These are phyloP conservation scores for Colletotrichum viniferum DNA, from an alignment of 2,329 filamentous ascomycete genomes.

Conservation along the genomic window DNA sequence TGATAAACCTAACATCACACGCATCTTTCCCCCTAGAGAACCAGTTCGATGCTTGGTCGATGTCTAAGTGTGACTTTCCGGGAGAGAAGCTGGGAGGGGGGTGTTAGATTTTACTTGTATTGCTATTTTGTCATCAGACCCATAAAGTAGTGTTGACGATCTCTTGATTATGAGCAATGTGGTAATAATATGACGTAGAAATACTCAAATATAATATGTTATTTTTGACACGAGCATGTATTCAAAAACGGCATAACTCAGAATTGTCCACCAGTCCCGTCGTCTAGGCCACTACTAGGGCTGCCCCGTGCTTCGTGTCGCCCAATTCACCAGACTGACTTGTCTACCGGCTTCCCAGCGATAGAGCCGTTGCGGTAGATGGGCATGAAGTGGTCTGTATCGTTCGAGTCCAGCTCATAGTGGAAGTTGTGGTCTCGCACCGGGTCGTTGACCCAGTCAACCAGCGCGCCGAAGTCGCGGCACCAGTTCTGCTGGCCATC, in stretches of 20 bases:
- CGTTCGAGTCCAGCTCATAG: neutral
- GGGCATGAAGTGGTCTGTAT: neutral
- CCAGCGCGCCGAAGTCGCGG: neutral
- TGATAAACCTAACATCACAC: neutral
- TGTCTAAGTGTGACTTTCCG: neutral
- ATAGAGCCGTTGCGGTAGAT: neutral
- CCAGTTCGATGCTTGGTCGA: neutral
- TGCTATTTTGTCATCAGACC: neutral
- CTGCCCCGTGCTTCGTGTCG: neutral
- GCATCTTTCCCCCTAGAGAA: neutral
- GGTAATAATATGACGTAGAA: no score
- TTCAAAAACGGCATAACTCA: neutral
- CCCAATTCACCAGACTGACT: neutral
- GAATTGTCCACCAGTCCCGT: neutral
- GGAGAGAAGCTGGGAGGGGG: accelerated
- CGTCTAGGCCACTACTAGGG: neutral
- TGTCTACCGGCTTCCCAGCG: neutral
- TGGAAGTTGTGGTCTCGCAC: neutral
- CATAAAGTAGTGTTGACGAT: neutral
- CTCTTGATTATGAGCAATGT: neutral
- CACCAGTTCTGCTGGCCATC: neutral
- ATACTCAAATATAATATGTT: no score
- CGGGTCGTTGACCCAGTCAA: neutral
- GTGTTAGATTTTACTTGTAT: neutral
- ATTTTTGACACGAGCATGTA: neutral